Evolutionary conservation across 1,139 yeast species (phyloP), one percentile per base, ranked within the genome.

Genomic region (Entelexis paramagnoliae): DNA sequence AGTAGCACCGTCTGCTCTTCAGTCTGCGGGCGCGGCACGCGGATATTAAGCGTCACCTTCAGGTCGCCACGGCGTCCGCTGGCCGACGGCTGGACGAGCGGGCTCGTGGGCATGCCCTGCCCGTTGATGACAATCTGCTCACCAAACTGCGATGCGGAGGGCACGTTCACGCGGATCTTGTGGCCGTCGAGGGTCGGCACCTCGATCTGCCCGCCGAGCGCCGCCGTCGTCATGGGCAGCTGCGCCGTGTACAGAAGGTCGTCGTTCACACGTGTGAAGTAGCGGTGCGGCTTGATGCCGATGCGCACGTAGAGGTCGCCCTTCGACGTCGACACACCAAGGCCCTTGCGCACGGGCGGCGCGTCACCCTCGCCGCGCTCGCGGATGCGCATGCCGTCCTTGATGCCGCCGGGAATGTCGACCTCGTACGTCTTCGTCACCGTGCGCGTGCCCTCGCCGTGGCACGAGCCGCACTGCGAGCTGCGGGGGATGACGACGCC

Each of bases 221-320:
- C 91, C 2, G 98, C 98, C 0, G 98, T 91, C 1, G 98, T 91
- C 81, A 88, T 85, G 47, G 93, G 83, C 51, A 91, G 80, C 45
- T 79, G 79, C 49, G 81, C 79, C 35, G 74, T 72, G 62, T 79
- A 76, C 53, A 83, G 67, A 57, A 91, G 74, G 62, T 83, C 79
- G 55, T 76, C 73, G 42, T 83, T 83, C 35, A 72, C 73, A 50
- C 96, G 76, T 47, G 73, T 72, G 68, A 89, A 91, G 34, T 73
- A 68, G 32, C 81, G 75, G 64, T 91, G 96, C 32, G 81, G 80
- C 59, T 76, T 73, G 26, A 91, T 94, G 60, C 80, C 79, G 46
- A 91, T 78, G 60, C 95, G 76, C 24, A 93, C 80, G 57, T 83
- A 80, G 65, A 91, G 74, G 64, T 91, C 98, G 59, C 99, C 99